Conservation (phyloP, 2,329 filamentous ascomycete genomes). For the Coniochaeta sp. region DNA sequence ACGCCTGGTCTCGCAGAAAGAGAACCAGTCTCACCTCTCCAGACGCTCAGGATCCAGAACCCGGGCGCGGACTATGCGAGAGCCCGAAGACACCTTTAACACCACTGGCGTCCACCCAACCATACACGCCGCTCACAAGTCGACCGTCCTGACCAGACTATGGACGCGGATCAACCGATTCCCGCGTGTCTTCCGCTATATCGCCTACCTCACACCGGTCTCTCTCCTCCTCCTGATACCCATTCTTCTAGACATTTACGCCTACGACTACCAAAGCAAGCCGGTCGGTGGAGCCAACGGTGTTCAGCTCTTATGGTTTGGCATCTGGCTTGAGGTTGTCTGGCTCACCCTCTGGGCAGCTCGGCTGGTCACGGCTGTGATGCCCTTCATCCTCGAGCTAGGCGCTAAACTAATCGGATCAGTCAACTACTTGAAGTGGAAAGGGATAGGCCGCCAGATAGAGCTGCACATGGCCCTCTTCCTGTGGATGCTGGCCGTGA, state of each 20-base stretch:
- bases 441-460: slow-evolving; percentile 76
- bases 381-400: slow-evolving; percentile 38
- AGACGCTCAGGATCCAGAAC: slow-evolving; percentile 18
- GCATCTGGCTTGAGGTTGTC: slow-evolving; percentile 88
- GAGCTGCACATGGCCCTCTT: slow-evolving; percentile 83
- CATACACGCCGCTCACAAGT: slow-evolving; percentile 8
- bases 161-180: slow-evolving; percentile 41
- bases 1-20: slow-evolving; percentile 35
- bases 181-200: slow-evolving; percentile 41
- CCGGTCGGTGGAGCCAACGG: slow-evolving; percentile 61
- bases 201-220: slow-evolving; percentile 40
- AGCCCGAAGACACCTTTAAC: slow-evolving; percentile 41
- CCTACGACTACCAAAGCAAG: slow-evolving; percentile 26
- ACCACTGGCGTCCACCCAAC: slow-evolving; percentile 5
- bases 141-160: slow-evolving; percentile 23
- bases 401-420: slow-evolving; percentile 69
- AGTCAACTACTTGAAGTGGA: slow-evolving; percentile 89
- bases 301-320: slow-evolving; percentile 81
- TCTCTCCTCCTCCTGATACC: slow-evolving; percentile 38
- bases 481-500: slow-evolving; percentile 83
- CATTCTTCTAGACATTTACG: slow-evolving; percentile 34
- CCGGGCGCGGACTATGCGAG: slow-evolving; percentile 9
- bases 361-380: slow-evolving; percentile 43
- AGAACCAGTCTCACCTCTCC: slow-evolving; percentile 22
- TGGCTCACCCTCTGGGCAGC: slow-evolving; percentile 88